phyloP scores from a whole-genome alignment of 1,284 basidiomycete genomes.

The Trametes hirsuta region DNA sequence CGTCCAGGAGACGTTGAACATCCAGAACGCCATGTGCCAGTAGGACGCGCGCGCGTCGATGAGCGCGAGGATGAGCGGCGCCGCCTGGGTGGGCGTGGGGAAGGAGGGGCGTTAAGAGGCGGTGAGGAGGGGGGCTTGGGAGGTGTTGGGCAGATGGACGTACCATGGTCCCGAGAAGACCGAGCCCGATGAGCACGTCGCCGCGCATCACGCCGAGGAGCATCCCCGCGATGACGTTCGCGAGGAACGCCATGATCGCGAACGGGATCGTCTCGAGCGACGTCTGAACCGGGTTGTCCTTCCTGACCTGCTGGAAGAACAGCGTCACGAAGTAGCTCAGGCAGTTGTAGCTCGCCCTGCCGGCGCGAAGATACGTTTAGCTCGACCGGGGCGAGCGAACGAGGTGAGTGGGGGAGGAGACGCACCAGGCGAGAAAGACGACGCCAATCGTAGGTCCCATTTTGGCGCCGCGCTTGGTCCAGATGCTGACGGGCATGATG shows the following conservation, averaged over 20 bases:
- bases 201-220: constrained; percentile 34
- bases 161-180: constrained; percentile 34
- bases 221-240: constrained; percentile 35
- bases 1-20: constrained; percentile 29
- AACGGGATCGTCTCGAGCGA: constrained; percentile 22
- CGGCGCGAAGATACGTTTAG: not conserved
- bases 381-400: not conserved
- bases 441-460: constrained; percentile 35
- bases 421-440: constrained; percentile 41
- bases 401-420: not conserved
- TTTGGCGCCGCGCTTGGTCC: constrained; percentile 37
- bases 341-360: constrained; percentile 32
- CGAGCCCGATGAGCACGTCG: constrained; percentile 33
- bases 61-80: constrained; percentile 37
- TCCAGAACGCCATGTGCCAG: constrained; percentile 38
- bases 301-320: constrained; percentile 41
- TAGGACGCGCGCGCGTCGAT: constrained; percentile 37
- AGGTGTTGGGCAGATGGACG: not conserved
- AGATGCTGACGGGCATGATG: constrained; percentile 41
- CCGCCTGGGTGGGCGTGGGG: constrained; percentile 28
- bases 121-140: not conserved
- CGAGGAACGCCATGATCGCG: constrained; percentile 34
- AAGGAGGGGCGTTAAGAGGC: not conserved
- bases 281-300: constrained; percentile 36
- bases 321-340: constrained; percentile 35